Evolutionary conservation across 139 green algal species (phyloP), one percentile per base, ranked within the genome.

Genomic region (Dunaliella primolecta): DNA sequence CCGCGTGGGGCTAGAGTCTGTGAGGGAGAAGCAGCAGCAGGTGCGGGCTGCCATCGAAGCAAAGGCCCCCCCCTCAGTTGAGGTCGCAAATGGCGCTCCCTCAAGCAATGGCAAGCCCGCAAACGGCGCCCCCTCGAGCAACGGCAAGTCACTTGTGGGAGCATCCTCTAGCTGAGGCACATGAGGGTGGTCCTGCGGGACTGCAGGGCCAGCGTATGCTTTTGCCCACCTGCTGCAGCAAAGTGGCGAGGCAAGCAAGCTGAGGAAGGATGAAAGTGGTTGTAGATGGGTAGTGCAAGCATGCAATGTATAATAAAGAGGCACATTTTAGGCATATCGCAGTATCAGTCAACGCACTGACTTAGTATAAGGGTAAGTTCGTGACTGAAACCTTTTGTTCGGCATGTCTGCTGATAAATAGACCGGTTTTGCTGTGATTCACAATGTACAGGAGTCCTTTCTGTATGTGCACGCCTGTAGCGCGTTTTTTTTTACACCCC

Each of bases 1-100:
- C 1, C 92, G 97, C 81, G 57, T 95, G 0, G 94, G 94, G 21
- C 84, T 93, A 30, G 71, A 38, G 11, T 85, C 88, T 15, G 57
- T 97, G 36, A 77, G 91, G 31, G 84, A 87, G 2, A 74, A 55
- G 24, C 85, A 88, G 78, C 93, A 92, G 80, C 56, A 88, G n/a
- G 81, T 64, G 46, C 7, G 46, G 46, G 46, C 46, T 15, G 15
- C 46, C 15, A 25, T 64, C 7, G 46, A 64, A 64, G 46, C 46
- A 7, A 7, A 64, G 15, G 46, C 46, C 46, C 46, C 46, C 15
- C 46, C 46, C 46, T 64, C 46, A 25, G 46, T 15, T 64, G 46
- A 7, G 7, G 46, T 25, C 15, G 46, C 46, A 64, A 64, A 64
- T 64, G 46, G 46, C 7, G 46, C 46, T 15, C 46, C 46, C 7